phyloP scores from a whole-genome alignment of 2,329 filamentous ascomycete genomes.

The Diaporthe sp. region DNA sequence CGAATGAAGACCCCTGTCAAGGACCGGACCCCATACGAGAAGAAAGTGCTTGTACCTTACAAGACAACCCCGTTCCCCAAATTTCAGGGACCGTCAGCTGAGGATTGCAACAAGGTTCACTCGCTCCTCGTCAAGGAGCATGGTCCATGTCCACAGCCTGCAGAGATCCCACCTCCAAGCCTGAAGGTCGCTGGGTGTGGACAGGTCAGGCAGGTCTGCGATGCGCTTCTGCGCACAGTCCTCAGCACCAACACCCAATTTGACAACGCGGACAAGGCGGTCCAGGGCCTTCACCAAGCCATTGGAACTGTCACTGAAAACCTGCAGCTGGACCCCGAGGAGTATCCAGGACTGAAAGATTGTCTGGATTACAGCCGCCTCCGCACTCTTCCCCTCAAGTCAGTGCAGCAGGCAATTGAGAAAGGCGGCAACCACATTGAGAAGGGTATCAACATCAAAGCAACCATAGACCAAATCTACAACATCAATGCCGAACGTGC shows the following conservation, averaged over 20 bases:
- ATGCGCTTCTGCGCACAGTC: constrained; percentile 66
- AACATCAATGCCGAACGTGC: constrained; percentile 69
- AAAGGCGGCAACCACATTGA: constrained; percentile 77
- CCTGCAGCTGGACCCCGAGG: constrained; percentile 5
- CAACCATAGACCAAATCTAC: constrained; percentile 79
- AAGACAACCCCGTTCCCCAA: constrained; percentile 73
- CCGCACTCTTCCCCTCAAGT: constrained; percentile 66
- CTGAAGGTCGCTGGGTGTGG: constrained; percentile 77
- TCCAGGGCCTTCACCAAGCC: constrained; percentile 64
- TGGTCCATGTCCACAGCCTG: constrained; percentile 73
- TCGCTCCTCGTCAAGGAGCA: constrained; percentile 74
- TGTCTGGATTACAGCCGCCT: constrained; percentile 79
- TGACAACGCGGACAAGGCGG: constrained; percentile 70
- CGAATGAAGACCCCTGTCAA: constrained; percentile 18
- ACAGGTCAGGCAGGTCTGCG: constrained; percentile 67
- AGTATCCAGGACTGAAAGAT: constrained; percentile 29
- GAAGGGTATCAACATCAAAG: constrained; percentile 81
- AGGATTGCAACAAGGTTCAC: constrained; percentile 78
- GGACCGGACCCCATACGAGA: constrained; percentile 33
- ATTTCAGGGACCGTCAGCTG: constrained; percentile 72
- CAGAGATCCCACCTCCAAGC: constrained; percentile 77
- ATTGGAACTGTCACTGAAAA: constrained; percentile 34
- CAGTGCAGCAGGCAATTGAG: constrained; percentile 78
- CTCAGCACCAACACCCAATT: constrained; percentile 65
- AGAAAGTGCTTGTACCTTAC: constrained; percentile 31